These are phyloP conservation scores for Neurospora sublineolata DNA, from an alignment of 495 filamentous ascomycete genomes.

Conservation along the genomic window DNA sequence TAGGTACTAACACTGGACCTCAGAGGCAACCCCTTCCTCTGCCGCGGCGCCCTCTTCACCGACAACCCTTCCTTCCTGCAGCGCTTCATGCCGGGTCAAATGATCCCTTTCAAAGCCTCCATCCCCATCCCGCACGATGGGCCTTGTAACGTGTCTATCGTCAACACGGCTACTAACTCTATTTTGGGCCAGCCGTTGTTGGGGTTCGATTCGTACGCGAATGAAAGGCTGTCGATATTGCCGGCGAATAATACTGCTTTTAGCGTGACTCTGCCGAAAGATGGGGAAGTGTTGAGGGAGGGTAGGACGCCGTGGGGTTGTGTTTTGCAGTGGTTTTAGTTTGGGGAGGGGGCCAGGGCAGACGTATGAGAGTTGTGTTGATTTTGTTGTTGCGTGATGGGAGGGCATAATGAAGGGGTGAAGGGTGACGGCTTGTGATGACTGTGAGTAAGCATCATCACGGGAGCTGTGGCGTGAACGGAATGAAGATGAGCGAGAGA, in stretches of 20 bases:
- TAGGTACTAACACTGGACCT: background rate
- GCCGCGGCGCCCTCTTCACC: slow-evolving; percentile 56
- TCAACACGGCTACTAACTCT: slow-evolving; percentile 46
- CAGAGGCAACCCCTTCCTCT: slow-evolving; percentile 31
- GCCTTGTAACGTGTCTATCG: slow-evolving; percentile 55
- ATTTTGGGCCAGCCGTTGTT: slow-evolving; percentile 44
- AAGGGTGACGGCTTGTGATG: too few relatives aligned
- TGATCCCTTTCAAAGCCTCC: slow-evolving; percentile 39
- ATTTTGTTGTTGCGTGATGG: slow-evolving; percentile 34
- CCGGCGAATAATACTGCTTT: slow-evolving; percentile 50
- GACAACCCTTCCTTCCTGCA: slow-evolving; percentile 55
- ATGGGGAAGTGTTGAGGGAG: slow-evolving; percentile 9
- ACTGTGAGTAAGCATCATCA: background rate
- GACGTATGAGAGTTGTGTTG: slow-evolving; percentile 59
- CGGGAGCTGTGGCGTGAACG: background rate
- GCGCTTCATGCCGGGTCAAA: slow-evolving; percentile 46
- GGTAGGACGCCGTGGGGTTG: slow-evolving; percentile 48
- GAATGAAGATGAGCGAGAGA: background rate
- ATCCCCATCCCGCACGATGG: slow-evolving; percentile 50
- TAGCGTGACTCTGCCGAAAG: slow-evolving; percentile 47
- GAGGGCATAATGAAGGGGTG: background rate
- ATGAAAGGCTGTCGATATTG: slow-evolving; percentile 29
- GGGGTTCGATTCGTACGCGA: slow-evolving; percentile 37
- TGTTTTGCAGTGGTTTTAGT: slow-evolving; percentile 50
- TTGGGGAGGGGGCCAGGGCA: slow-evolving; percentile 52